Conservation (phyloP, 352 stramenopile species). For the Phytophthora fragariae region DNA sequence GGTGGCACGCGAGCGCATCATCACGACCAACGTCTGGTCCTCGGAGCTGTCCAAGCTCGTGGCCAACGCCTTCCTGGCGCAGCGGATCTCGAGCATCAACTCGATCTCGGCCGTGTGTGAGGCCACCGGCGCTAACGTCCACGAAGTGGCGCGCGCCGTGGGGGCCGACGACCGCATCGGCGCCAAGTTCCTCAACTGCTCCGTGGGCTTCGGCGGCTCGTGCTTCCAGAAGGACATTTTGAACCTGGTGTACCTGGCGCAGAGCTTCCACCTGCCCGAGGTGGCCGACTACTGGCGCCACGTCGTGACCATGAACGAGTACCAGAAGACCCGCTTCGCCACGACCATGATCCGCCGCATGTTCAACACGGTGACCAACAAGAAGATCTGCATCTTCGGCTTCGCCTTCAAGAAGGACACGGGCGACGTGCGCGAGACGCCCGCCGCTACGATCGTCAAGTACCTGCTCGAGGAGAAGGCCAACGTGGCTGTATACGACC, state of each 20-base stretch:
- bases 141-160: slow-evolving; percentile 97
- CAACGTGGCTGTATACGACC: slow-evolving; percentile 97
- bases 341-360: slow-evolving; percentile 98
- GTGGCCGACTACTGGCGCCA: slow-evolving; percentile 99
- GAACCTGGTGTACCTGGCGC: slow-evolving; percentile 99
- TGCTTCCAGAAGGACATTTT: slow-evolving; percentile 94
- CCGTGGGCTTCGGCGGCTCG: slow-evolving; percentile 97
- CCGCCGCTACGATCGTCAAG: slow-evolving; percentile 97
- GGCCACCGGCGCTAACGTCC: slow-evolving; percentile 97
- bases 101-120: slow-evolving; percentile 99
- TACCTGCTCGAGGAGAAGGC: slow-evolving; percentile 97
- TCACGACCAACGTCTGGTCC: slow-evolving; percentile 99
- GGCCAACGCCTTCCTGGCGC: slow-evolving; percentile 99
- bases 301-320: slow-evolving; percentile 99
- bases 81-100: slow-evolving; percentile 99
- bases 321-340: slow-evolving; percentile 99
- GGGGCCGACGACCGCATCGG: slow-evolving; percentile 99
- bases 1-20: slow-evolving; percentile 94
- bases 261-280: slow-evolving; percentile 97
- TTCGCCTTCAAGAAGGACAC: slow-evolving; percentile 99
- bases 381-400: slow-evolving; percentile 99
- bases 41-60: slow-evolving; percentile 99
- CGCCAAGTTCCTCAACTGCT: slow-evolving; percentile 97
- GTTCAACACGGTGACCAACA: slow-evolving; percentile 99
- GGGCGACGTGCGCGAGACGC: slow-evolving; percentile 98